Evolutionary conservation across 352 stramenopile genomes (phyloP).

Genomic region (Phytophthora cryptogea): DNA sequence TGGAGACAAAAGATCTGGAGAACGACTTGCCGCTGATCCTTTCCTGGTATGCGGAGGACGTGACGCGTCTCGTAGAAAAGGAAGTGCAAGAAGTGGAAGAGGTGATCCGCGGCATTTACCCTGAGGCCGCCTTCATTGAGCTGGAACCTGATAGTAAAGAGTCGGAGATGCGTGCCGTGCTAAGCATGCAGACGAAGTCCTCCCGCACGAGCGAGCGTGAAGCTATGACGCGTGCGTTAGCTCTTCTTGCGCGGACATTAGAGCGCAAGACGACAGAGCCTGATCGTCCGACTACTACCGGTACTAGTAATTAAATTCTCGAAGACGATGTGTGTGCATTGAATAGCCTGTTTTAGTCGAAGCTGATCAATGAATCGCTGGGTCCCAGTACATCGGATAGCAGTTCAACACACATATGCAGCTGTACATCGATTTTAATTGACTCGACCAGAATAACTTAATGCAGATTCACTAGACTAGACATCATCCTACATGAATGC

Average conservation of each 20-base stretch:
- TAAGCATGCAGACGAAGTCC: conserved; percentile 82
- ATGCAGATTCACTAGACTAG: not conserved
- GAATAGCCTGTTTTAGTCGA: not conserved
- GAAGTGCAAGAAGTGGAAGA: conserved; percentile 96
- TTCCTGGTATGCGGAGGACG: conserved; percentile 95
- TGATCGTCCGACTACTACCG: conserved; percentile 23
- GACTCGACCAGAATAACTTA: too few species aligned
- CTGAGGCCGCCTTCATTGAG: conserved; percentile 96
- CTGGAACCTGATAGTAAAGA: conserved; percentile 95
- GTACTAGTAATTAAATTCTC: conserved; percentile 29
- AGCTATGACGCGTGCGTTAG: conserved; percentile 79
- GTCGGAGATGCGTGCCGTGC: conserved; percentile 85
- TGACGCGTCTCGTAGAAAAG: conserved; percentile 95
- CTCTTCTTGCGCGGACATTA: conserved; percentile 75
- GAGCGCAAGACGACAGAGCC: conserved; percentile 46
- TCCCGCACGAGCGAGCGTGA: conserved; percentile 84
- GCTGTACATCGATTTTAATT: too few species aligned
- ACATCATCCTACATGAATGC: not conserved
- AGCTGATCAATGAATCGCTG: too few species aligned
- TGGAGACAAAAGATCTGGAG: conserved; percentile 90
- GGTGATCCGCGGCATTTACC: conserved; percentile 92
- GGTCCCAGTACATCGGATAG: too few species aligned
- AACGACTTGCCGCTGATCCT: conserved; percentile 94
- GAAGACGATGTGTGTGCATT: not conserved
- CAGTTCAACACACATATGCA: too few species aligned